Conservation (phyloP, 805 yeast genomes). For the Tetrapisispora nanseiensis region DNA sequence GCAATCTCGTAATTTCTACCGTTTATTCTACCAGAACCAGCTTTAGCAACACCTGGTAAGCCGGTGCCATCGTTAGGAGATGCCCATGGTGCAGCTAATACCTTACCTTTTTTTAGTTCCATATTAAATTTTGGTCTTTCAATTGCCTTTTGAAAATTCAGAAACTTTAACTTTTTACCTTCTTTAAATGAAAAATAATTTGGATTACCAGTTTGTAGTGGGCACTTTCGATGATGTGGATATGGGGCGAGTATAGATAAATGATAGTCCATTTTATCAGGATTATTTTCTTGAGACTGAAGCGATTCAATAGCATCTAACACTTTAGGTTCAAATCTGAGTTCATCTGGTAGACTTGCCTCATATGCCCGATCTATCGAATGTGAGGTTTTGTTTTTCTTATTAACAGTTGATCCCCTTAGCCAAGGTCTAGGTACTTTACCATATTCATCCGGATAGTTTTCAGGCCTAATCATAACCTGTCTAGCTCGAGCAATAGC, state of each 20-base stretch:
- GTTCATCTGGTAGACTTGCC: constrained; percentile 33
- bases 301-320: constrained; percentile 11
- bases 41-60: constrained; percentile 30
- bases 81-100: constrained; percentile 64
- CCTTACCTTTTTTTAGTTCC: constrained; percentile 77
- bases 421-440: constrained; percentile 64
- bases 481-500: constrained; percentile 84
- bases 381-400: not conserved
- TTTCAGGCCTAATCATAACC: constrained; percentile 78
- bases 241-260: constrained; percentile 80
- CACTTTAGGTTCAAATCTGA: constrained; percentile 39
- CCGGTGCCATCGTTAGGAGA: constrained; percentile 50
- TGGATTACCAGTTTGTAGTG: constrained; percentile 72
- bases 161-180: constrained; percentile 59
- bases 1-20: constrained; percentile 65
- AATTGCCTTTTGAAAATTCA: constrained; percentile 62
- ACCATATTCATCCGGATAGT: constrained; percentile 41
- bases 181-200: constrained; percentile 45
- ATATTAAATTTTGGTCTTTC: constrained; percentile 69
- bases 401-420: constrained; percentile 35
- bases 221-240: constrained; percentile 77
- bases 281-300: constrained; percentile 6
- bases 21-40: constrained; percentile 72
- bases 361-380: constrained; percentile 30
- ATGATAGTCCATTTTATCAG: constrained; percentile 36